Evolutionary conservation across 2,329 filamentous ascomycete genomes (phyloP).

Genomic region (Cadophora sp.): DNA sequence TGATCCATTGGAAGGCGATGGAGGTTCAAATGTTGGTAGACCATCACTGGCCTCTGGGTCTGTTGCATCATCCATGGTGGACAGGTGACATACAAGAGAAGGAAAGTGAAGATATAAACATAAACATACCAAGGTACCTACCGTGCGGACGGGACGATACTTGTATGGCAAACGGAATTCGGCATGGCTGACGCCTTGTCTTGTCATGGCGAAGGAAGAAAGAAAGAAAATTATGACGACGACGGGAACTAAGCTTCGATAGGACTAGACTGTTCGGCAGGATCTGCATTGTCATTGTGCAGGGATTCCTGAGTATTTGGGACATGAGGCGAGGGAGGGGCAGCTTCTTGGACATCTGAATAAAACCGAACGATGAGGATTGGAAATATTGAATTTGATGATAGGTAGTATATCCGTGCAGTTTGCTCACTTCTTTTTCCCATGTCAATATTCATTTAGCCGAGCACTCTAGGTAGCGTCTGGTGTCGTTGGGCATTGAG

Average conservation of each 20-base stretch:
- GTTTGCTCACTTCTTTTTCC: no score
- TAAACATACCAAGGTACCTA: constrained; percentile 5
- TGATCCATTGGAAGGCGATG: constrained; percentile 25
- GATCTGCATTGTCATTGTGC: constrained; percentile 3
- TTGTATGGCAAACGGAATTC: constrained; percentile 5
- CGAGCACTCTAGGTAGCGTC: no score
- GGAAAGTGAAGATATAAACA: not conserved
- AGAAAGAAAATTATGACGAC: constrained; percentile 1
- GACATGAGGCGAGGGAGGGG: no score
- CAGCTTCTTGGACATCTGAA: no score
- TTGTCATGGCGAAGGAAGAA: not conserved
- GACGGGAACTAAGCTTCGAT: constrained; percentile 5
- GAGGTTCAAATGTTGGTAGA: constrained; percentile 32
- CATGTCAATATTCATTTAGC: no score
- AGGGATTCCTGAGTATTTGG: not conserved
- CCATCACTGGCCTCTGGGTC: not conserved
- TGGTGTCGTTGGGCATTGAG: no score
- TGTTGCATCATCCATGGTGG: not conserved
- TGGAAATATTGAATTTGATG: no score
- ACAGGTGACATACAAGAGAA: not conserved
- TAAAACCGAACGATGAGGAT: no score
- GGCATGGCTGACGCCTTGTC: not conserved
- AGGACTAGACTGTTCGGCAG: not conserved
- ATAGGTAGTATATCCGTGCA: no score
- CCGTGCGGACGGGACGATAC: not conserved